Percentiles rank a stretch among this genome's conserved stretches.
Evolutionary conservation across 2,329 filamentous ascomycete genomes (phyloP).

Genomic region (Xylariales sp.): DNA sequence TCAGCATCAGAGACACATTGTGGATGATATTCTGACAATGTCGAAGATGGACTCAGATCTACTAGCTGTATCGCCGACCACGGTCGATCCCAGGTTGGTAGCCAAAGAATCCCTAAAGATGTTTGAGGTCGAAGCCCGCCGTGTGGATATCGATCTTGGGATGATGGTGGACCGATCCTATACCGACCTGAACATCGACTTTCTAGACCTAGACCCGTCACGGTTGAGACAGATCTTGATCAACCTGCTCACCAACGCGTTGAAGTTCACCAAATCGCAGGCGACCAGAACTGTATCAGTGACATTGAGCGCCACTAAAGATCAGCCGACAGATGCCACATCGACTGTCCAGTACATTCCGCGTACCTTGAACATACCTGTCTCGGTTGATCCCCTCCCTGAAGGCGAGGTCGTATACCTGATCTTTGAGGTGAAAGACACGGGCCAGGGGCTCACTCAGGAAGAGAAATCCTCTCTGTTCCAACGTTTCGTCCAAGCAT

Average conservation of each 20-base stretch:
- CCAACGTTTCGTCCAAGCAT: conserved; percentile 62
- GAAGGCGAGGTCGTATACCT: conserved; percentile 56
- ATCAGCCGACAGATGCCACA: conserved; percentile 35
- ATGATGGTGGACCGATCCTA: conserved; percentile 65
- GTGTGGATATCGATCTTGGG: conserved; percentile 65
- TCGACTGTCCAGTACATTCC: conserved; percentile 59
- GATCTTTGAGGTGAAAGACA: conserved; percentile 66
- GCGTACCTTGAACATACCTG: conserved; percentile 42
- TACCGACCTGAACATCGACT: conserved; percentile 56
- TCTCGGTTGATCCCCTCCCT: conserved; percentile 30
- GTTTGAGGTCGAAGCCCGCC: conserved; percentile 69
- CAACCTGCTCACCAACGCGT: conserved; percentile 64
- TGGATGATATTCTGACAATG: conserved; percentile 61
- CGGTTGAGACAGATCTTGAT: conserved; percentile 70
- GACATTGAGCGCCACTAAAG: conserved; percentile 40
- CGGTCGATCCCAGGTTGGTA: conserved; percentile 61
- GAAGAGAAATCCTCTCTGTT: conserved; percentile 63
- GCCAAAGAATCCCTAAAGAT: conserved; percentile 67
- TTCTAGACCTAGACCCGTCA: conserved; percentile 69
- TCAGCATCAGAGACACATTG: conserved; percentile 68
- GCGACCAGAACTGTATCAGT: conserved; percentile 52
- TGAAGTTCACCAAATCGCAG: conserved; percentile 59
- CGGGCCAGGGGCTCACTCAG: conserved; percentile 56
- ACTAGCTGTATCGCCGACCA: conserved; percentile 62
- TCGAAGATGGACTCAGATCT: conserved; percentile 67